Conservation (phyloP, 148 eudicot genomes). For the Hydrangea macrophylla region DNA sequence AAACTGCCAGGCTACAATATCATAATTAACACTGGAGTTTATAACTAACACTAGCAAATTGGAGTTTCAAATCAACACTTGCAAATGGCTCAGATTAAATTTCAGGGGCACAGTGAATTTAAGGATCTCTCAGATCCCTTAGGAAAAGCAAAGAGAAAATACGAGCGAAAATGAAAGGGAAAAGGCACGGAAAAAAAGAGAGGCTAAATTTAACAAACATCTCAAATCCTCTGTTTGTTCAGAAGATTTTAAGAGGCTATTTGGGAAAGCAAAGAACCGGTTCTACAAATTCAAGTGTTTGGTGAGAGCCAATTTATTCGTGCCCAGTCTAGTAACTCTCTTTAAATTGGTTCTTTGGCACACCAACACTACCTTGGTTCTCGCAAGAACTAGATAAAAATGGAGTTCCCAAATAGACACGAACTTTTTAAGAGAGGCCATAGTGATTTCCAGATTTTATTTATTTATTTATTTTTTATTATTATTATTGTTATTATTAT, state of each 20-base stretch:
- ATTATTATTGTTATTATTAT: no score
- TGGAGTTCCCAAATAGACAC: no score
- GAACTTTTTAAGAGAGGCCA: background rate
- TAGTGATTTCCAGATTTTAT: background rate
- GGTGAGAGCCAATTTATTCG: background rate
- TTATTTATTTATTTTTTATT: no score
- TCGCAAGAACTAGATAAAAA: no score
- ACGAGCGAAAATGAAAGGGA: background rate
- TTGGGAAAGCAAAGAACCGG: background rate
- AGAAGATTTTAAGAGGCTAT: background rate
- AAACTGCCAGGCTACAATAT: background rate
- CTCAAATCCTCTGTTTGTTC: background rate
- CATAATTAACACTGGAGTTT: background rate
- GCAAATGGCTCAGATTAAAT: background rate
- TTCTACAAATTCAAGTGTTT: background rate
- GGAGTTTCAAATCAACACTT: background rate
- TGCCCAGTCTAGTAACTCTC: no score
- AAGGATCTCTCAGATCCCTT: background rate
- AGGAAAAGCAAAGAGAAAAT: background rate
- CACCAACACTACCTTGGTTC: no score
- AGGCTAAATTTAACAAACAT: background rate
- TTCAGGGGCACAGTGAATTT: background rate
- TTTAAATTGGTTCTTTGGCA: no score
- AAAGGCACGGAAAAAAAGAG: background rate
- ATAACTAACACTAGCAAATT: background rate